Evolutionary conservation across 2,329 filamentous ascomycete species (phyloP).

Genomic region (Alternaria gansuensis): DNA sequence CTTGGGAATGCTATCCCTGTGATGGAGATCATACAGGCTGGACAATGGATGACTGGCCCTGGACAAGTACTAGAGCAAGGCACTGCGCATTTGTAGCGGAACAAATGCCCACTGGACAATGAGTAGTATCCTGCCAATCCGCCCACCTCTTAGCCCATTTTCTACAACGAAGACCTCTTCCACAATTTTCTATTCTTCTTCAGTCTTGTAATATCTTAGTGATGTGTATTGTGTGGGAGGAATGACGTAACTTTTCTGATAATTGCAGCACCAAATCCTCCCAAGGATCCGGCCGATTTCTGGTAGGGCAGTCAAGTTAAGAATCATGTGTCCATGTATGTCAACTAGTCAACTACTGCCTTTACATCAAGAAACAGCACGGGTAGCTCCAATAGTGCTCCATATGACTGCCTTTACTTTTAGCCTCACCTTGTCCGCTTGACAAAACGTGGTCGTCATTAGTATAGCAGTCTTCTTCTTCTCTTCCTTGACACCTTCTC

Average conservation of each 20-base stretch:
- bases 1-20: constrained; percentile 13
- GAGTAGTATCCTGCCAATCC: constrained; percentile 37
- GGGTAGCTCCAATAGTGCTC: neutral
- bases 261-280: neutral
- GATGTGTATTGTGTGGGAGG: neutral
- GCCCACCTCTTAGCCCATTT: constrained; percentile 32
- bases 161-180: constrained; percentile 17
- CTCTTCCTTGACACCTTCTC: neutral
- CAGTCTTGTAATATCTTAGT: neutral
- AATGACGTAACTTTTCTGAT: neutral
- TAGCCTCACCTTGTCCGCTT: neutral
- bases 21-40: constrained; percentile 21
- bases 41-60: constrained; percentile 28
- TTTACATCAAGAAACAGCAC: neutral
- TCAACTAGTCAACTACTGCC: neutral
- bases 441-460: accelerated
- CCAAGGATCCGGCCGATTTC: neutral
- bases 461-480: neutral
- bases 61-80: constrained; percentile 34
- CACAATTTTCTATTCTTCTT: neutral
- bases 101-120: constrained; percentile 30
- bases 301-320: too few species aligned
- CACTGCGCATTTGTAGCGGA: constrained; percentile 17
- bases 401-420: neutral
- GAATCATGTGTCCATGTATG: neutral